These are phyloP conservation scores for Capillidium heterosporum DNA, from an alignment of 371 early-diverging fungal species.

Conservation along the genomic window DNA sequence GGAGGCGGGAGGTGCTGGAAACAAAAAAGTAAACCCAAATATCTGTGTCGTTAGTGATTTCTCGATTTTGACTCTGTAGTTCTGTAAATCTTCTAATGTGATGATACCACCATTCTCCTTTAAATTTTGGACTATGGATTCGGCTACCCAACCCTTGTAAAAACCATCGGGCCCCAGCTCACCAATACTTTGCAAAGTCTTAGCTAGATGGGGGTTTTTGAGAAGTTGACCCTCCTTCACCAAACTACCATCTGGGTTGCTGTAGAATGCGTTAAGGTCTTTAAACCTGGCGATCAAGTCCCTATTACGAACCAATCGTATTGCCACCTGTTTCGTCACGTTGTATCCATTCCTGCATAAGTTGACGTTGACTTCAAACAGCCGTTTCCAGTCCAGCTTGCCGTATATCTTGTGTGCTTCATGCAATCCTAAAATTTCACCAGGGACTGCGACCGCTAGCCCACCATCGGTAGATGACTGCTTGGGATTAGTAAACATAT, in stretches of 20 bases:
- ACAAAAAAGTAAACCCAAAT: constrained; percentile 37
- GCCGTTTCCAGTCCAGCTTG: constrained; percentile 62
- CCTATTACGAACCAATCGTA: background rate
- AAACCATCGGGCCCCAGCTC: constrained; percentile 70
- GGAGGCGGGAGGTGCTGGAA: constrained; percentile 53
- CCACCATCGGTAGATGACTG: constrained; percentile 50
- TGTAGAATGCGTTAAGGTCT: background rate
- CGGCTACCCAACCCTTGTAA: constrained; percentile 75
- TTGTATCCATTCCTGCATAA: constrained; percentile 66
- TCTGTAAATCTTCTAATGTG: constrained; percentile 55
- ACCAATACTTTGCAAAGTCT: constrained; percentile 65
- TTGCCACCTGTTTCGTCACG: constrained; percentile 16
- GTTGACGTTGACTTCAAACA: constrained; percentile 68
- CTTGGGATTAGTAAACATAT: constrained; percentile 43
- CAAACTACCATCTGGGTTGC: constrained; percentile 22
- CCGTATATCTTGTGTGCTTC: constrained; percentile 29
- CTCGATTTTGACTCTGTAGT: constrained; percentile 44
- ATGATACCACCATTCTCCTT: constrained; percentile 61
- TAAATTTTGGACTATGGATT: constrained; percentile 45
- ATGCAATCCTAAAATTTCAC: constrained; percentile 9
- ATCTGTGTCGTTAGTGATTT: constrained; percentile 46
- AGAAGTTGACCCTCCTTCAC: constrained; percentile 55
- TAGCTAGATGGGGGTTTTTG: constrained; percentile 46
- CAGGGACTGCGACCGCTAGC: constrained; percentile 74
- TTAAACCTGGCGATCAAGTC: background rate